Evolutionary conservation across 169 alveolate species (phyloP).

Genomic region (Plasmodium ovale): DNA sequence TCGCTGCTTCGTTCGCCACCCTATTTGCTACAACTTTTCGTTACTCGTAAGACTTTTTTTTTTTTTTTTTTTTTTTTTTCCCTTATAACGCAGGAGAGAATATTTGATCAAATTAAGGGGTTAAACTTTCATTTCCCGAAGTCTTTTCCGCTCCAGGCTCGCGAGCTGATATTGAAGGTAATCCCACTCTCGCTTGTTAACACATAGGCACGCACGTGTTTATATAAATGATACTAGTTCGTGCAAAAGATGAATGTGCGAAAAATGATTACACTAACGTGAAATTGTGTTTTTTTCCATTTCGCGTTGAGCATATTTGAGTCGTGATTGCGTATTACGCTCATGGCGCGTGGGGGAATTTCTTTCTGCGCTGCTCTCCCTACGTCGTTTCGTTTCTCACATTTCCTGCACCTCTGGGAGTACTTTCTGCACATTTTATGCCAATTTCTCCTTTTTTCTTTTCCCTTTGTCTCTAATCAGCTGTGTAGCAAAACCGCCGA

Average conservation of each 20-base stretch:
- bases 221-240: too few relatives aligned
- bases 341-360: too few relatives aligned
- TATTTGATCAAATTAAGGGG: constrained; percentile 64
- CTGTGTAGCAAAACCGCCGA: constrained; percentile 68
- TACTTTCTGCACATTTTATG: not conserved
- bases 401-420: not conserved
- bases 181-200: too few relatives aligned
- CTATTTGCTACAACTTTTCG: too few relatives aligned
- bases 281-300: too few relatives aligned
- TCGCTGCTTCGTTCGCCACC: too few relatives aligned
- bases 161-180: constrained; percentile 58
- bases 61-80: not conserved
- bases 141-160: constrained; percentile 34
- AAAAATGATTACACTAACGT: too few relatives aligned
- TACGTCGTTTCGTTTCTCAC: not conserved
- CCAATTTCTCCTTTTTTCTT: not conserved
- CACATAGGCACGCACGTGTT: too few relatives aligned
- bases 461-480: not conserved
- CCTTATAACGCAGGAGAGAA: constrained; percentile 28
- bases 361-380: not conserved
- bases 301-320: too few relatives aligned
- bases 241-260: too few relatives aligned
- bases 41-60: not conserved
- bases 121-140: constrained; percentile 68
- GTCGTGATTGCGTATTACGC: too few relatives aligned